Evolutionary conservation across 768 basidiomycete genomes (phyloP), one percentile per base, ranked within the genome.

Genomic region (Pisolithus microcarpus): DNA sequence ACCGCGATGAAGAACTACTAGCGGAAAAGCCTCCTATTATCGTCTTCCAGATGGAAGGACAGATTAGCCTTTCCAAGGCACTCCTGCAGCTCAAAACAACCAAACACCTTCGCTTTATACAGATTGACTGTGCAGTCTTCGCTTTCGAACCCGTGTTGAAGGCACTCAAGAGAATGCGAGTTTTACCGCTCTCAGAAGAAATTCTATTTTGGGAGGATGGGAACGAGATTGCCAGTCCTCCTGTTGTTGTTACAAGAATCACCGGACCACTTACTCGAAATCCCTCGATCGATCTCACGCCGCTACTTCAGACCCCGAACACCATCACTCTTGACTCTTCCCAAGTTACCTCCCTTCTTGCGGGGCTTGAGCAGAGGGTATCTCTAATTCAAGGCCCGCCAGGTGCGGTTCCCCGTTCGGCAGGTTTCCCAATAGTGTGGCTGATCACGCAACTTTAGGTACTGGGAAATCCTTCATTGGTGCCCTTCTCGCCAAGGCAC

Each of bases 381-480:
- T 76, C 82, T 0, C 57, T 87, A 9, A 81, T 87, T 30, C 84
- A 87, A 67, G 85, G 84, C 1, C 85, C 84, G 0, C 84, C 84
- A 37, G 84, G 84, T 84, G 63, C 19, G 72, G 61, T 37, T 10
- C 19, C 39, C 30, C 8, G 24, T 19, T 19, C 21, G 3, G 42
- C 38, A 5, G 4, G 4, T 7, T 13, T 34, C 31, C 7, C 24
- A 21, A 15, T 13, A 2, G 26, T 7, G 10, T 51, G 18, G 52
- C 30, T 47, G 11, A 16, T 19, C 16, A 34, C 13, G 4, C 10
- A 16, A 8, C 28, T 43, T 37, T 16, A 85, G 85, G 85, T 1
- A 87, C 85, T 0, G 85, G 85, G 1, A 87, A 87, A 51, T 85
- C 83, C 0, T 85, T 85, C 58, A 80, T 87, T 21, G 85, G 85